Conservation (phyloP, 2,329 filamentous ascomycete species). For the Trichophyton verrucosum region DNA sequence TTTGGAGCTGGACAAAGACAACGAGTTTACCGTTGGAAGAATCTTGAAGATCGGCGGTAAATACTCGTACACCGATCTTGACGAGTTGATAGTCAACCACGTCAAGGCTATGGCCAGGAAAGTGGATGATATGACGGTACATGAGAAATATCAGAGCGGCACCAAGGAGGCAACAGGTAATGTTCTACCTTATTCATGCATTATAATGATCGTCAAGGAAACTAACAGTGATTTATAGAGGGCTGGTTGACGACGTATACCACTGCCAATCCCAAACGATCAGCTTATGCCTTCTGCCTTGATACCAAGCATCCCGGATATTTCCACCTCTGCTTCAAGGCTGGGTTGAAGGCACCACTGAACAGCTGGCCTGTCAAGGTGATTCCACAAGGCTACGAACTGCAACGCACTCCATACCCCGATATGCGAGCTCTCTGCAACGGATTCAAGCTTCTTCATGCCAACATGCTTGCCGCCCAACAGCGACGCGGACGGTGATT, state of each 20-base stretch:
- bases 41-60: constrained; percentile 75
- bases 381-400: constrained; percentile 83
- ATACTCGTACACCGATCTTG: constrained; percentile 87
- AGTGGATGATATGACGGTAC: constrained; percentile 86
- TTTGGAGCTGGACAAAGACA: constrained; percentile 90
- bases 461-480: constrained; percentile 43
- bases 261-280: constrained; percentile 86
- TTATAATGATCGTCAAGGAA: neutral
- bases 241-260: constrained; percentile 94
- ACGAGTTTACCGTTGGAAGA: constrained; percentile 84
- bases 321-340: constrained; percentile 95
- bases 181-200: constrained; percentile 24
- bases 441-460: constrained; percentile 82
- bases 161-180: constrained; percentile 73
- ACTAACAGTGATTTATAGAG: constrained; percentile 44
- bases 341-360: constrained; percentile 59
- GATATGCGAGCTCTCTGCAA: constrained; percentile 94
- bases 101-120: constrained; percentile 97
- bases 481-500: constrained; percentile 7
- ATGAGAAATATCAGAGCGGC: constrained; percentile 84
- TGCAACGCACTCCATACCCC: constrained; percentile 78
- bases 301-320: constrained; percentile 85
- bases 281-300: constrained; percentile 90
- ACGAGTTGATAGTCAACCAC: constrained; percentile 93
- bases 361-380: constrained; percentile 78